Base-by-base conservation (phyloP, 2,329 filamentous ascomycete species). In the Tolypocladium sp. region DNA sequence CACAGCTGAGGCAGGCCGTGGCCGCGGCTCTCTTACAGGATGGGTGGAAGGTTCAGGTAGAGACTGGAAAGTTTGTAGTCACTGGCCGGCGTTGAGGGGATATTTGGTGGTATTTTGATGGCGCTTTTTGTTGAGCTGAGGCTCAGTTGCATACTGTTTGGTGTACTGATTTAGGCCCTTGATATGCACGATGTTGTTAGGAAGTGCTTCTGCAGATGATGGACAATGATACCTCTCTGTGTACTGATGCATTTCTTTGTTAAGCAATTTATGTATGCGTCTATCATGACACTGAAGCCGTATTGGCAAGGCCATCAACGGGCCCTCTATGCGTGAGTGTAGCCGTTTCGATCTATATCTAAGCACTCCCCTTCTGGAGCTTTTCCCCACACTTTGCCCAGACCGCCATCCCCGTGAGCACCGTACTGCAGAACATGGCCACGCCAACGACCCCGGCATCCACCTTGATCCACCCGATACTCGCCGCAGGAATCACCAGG, bases 31-130 rank as follows among this genome's bases (percentile, higher is more conserved):
- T 97, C 49, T 80, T 86, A 44, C 81, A 83, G 52, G 90, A 93
- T 61, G 92, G 92, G 0, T 97, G 93, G 93, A 91, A 84, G 69
- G 78, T 94, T 40, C 84, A 91, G 69, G 80, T 89, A 52, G 81
- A 85, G 51, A 86, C 84, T 35, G 92, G 92, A 0, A 82, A 83
- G 42, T 82, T 93, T 67, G 75, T 86, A 56, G 83, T 97, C 20
- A 85, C 77, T 13, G 92, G 92, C 0, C 72, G 77, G 55, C 69
- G 69, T 58, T 74, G 67, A 68, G 8, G 49, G 4, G 10, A 8
- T 13, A n/a, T 35, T 53, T 53, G 30, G 4, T 20, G 30, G n/a
- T 27, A 53, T 53, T 8, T 53, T 6, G 9, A 15, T 15, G 49
- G 49, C 17, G 20, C 27, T n/a, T 52, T n/a, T 13, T 35, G 30